Evolutionary conservation across 371 early-diverging fungal genomes (phyloP).

Genomic region (Lichtheimia hyalospora): DNA sequence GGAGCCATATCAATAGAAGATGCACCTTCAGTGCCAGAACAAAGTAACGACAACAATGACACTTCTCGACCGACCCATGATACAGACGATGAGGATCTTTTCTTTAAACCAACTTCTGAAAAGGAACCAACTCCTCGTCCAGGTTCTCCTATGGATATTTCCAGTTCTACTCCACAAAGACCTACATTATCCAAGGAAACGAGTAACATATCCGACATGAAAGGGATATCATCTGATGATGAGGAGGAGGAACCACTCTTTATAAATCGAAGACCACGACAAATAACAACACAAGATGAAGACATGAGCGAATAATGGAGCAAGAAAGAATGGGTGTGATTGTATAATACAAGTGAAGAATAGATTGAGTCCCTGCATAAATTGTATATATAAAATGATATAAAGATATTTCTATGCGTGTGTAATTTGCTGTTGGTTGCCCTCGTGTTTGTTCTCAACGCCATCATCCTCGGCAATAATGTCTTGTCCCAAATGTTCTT

Average conservation of each 20-base stretch:
- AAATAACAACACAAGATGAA: neutral
- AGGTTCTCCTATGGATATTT: too few species aligned
- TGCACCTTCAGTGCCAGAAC: neutral
- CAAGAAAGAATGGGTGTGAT: neutral
- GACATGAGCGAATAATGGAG: conserved; percentile 6
- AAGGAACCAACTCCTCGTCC: too few species aligned
- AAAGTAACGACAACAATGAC: neutral
- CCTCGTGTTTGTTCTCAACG: conserved; percentile 1
- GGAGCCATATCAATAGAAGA: neutral
- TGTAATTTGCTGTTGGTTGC: conserved; percentile 21
- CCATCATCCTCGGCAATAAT: conserved; percentile 39
- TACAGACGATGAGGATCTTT: neutral
- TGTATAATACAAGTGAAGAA: conserved; percentile 9
- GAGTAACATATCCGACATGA: too few species aligned
- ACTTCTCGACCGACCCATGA: neutral
- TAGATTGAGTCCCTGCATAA: neutral
- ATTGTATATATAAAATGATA: neutral
- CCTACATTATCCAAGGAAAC: too few species aligned
- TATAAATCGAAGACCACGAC: conserved; percentile 2
- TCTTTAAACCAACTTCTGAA: neutral
- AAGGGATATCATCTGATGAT: neutral
- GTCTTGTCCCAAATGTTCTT: conserved; percentile 35
- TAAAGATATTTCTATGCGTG: conserved; percentile 15
- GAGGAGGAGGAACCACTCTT: conserved; percentile 10
- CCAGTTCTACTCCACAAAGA: too few species aligned